A percentile compares a stretch with the other conserved stretches of the same genome.
phyloP scores from a whole-genome alignment of 768 basidiomycete genomes.

The Mrakia frigida region DNA sequence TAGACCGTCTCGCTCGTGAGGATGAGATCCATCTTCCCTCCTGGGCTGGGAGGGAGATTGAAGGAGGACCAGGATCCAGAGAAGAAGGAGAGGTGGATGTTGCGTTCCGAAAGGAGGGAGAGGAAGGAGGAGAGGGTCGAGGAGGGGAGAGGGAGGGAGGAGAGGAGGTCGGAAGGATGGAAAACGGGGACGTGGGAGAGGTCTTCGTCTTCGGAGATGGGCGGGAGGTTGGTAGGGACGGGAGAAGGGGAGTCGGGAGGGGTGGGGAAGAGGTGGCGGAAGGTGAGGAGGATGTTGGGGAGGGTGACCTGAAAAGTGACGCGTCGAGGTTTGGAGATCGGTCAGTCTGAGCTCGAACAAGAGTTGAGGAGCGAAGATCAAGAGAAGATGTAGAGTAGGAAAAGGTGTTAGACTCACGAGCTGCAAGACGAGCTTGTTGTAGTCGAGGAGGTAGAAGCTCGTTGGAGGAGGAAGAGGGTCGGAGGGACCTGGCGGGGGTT shows the following conservation, averaged over 20 bases:
- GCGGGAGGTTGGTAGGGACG: conserved; percentile 26
- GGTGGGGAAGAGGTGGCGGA: conserved; percentile 41
- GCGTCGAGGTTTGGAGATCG: neutral
- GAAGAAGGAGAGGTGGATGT: conserved; percentile 66
- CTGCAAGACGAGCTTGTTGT: conserved; percentile 30
- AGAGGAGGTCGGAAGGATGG: conserved; percentile 33
- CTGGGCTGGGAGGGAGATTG: conserved; percentile 16
- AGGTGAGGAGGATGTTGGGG: conserved; percentile 70
- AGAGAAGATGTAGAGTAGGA: neutral
- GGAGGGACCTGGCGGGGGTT: conserved; percentile 31
- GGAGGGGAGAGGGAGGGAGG: conserved; percentile 58
- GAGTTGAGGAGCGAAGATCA: neutral
- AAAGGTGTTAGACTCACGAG: conserved; percentile 16
- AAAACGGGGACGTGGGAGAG: neutral
- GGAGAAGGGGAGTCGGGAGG: neutral
- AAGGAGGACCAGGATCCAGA: conserved; percentile 67
- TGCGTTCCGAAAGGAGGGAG: conserved; percentile 52
- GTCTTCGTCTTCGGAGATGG: neutral
- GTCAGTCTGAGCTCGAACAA: no score
- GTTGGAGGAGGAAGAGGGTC: conserved; percentile 26
- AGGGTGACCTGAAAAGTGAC: conserved; percentile 49
- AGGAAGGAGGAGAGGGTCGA: conserved; percentile 52
- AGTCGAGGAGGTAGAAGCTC: conserved; percentile 35
- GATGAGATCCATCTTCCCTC: conserved; percentile 54
- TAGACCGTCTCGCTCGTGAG: conserved; percentile 95